Conservation (phyloP, 73 alveolate genomes). For the Breviolum minutum region DNA sequence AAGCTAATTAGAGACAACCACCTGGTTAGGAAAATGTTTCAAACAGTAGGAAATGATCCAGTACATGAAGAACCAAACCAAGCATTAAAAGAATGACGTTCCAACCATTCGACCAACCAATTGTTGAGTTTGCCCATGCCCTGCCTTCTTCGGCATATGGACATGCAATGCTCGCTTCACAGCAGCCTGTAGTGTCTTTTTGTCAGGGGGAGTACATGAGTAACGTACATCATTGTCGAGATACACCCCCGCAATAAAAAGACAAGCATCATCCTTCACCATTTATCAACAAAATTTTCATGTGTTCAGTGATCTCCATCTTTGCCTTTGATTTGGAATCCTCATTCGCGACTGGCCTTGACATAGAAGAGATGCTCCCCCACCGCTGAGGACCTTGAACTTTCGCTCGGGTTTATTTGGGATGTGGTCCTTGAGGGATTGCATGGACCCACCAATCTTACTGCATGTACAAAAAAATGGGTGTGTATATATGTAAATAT, state of each 20-base stretch:
- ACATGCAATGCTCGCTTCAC: slow-evolving; percentile 71
- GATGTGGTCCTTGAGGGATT: too few species aligned
- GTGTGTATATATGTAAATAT: too few species aligned
- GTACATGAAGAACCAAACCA: too few species aligned
- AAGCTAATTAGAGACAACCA: too few species aligned
- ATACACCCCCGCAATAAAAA: too few species aligned
- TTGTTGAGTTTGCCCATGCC: not conserved
- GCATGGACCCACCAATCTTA: not conserved
- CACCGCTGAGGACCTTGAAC: slow-evolving; percentile 62
- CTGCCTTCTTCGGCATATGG: slow-evolving; percentile 25
- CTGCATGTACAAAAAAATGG: too few species aligned
- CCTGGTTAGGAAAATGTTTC: too few species aligned
- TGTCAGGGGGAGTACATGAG: not conserved
- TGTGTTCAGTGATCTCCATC: not conserved
- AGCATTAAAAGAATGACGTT: too few species aligned
- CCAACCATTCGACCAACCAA: too few species aligned
- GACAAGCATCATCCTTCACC: too few species aligned
- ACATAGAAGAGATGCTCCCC: slow-evolving; percentile 60
- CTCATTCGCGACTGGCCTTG: slow-evolving; percentile 31
- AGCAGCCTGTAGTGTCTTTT: slow-evolving; percentile 16
- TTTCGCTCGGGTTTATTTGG: not conserved
- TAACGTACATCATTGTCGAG: not conserved
- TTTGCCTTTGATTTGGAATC: not conserved
- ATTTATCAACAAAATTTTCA: not conserved
- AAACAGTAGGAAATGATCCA: too few species aligned